These are phyloP conservation scores for Chenopodium berlandieri DNA, from an alignment of 148 eudicot species.

Conservation along the genomic window DNA sequence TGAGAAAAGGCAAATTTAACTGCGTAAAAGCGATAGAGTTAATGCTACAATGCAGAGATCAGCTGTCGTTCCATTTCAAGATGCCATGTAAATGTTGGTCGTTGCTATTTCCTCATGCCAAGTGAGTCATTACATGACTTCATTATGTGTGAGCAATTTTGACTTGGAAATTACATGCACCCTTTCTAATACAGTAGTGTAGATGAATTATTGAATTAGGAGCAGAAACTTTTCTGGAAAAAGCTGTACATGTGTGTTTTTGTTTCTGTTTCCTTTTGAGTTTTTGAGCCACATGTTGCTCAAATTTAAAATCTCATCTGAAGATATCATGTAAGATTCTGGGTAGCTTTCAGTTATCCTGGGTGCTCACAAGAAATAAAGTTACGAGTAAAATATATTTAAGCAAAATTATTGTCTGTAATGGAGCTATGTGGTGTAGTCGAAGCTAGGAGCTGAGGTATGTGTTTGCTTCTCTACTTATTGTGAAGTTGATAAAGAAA, in stretches of 20 bases:
- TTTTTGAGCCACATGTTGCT: background rate
- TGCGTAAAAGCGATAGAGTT: background rate
- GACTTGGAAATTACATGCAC: constrained; percentile 7
- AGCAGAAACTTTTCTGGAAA: background rate
- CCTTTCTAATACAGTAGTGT: background rate
- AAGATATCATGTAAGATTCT: constrained; percentile 4
- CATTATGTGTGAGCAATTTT: constrained; percentile 20
- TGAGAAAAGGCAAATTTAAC: background rate
- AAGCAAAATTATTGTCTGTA: background rate
- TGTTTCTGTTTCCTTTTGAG: constrained; percentile 9
- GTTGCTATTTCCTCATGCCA: constrained; percentile 10
- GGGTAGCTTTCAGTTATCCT: background rate
- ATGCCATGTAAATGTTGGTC: background rate
- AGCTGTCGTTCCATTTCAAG: background rate
- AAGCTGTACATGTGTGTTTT: constrained; percentile 27
- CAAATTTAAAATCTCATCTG: background rate
- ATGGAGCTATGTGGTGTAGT: background rate
- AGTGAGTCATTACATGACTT: constrained; percentile 1
- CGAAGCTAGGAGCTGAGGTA: background rate
- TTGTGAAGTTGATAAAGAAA: background rate
- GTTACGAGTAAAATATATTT: background rate
- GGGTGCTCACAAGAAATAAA: background rate
- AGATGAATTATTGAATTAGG: background rate
- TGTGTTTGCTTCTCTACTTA: background rate
- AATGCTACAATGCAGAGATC: constrained; percentile 3